A percentile compares a stretch with the other conserved stretches of the same genome.
Evolutionary conservation across 2,329 filamentous ascomycete genomes (phyloP).

Genomic region (Fusarium paranaense): DNA sequence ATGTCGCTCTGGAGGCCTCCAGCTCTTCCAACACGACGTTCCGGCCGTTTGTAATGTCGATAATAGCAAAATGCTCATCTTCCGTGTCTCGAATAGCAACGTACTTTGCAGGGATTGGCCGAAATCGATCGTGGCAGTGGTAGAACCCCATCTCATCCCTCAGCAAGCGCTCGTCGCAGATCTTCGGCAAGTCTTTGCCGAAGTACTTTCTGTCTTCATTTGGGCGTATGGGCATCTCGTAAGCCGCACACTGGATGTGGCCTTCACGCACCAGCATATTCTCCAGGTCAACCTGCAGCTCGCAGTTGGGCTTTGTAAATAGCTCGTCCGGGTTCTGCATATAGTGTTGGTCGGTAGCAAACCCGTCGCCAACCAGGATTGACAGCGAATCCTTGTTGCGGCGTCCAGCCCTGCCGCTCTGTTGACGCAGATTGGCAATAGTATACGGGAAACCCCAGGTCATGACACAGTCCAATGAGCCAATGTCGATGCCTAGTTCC

Average conservation of each 20-base stretch:
- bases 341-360: constrained; percentile 93
- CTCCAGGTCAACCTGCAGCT: constrained; percentile 89
- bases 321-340: constrained; percentile 97
- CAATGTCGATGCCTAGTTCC: constrained; percentile 95
- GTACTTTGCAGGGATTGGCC: constrained; percentile 83
- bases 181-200: constrained; percentile 75
- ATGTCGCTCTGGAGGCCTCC: constrained; percentile 94
- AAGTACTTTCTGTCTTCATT: constrained; percentile 83
- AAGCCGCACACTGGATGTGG: constrained; percentile 94
- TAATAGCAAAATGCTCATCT: constrained; percentile 92
- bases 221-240: constrained; percentile 91
- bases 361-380: constrained; percentile 88
- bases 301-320: constrained; percentile 89
- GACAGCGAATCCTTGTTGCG: constrained; percentile 94
- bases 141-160: constrained; percentile 85
- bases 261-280: constrained; percentile 94
- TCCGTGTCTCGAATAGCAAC: constrained; percentile 90
- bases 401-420: constrained; percentile 91
- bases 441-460: constrained; percentile 96
- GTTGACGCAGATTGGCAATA: constrained; percentile 93
- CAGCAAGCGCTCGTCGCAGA: constrained; percentile 80
- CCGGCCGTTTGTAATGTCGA: constrained; percentile 84
- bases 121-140: constrained; percentile 89
- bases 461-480: constrained; percentile 90
- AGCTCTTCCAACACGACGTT: constrained; percentile 94